These are phyloP conservation scores for Mrakia frigida DNA, from an alignment of 768 basidiomycete species.

Conservation along the genomic window DNA sequence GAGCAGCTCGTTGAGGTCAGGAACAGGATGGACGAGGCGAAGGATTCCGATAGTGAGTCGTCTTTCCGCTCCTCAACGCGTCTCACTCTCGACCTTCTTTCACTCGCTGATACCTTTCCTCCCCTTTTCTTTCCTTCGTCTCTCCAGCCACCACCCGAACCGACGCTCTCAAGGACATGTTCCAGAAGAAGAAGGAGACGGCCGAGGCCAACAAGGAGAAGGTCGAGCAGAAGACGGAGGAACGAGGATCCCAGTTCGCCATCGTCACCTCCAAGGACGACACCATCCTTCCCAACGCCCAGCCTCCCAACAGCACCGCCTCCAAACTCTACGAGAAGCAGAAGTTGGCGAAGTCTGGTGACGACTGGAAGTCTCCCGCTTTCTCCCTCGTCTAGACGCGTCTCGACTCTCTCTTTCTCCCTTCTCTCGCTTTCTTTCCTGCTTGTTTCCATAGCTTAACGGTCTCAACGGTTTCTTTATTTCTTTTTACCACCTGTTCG, in stretches of 20 bases:
- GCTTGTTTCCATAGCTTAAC: background rate
- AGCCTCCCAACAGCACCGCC: background rate
- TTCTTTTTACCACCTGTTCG: background rate
- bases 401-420: background rate
- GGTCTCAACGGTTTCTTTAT: background rate
- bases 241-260: constrained; percentile 30
- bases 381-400: constrained; percentile 12
- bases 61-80: no score
- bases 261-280: background rate
- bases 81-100: no score
- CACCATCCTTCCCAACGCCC: background rate
- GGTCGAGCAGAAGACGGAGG: constrained; percentile 40
- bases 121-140: no score
- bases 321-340: background rate
- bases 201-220: constrained; percentile 49
- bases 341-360: background rate
- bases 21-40: constrained; percentile 53
- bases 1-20: constrained; percentile 82
- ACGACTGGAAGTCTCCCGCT: constrained; percentile 10
- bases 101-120: no score
- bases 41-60: constrained; percentile 46
- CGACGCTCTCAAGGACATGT: constrained; percentile 61
- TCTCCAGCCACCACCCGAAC: constrained; percentile 40
- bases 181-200: constrained; percentile 51
- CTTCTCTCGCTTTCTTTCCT: background rate